Conservation (phyloP, 2,329 filamentous ascomycete genomes). For the Trichoderma koningiopsis region DNA sequence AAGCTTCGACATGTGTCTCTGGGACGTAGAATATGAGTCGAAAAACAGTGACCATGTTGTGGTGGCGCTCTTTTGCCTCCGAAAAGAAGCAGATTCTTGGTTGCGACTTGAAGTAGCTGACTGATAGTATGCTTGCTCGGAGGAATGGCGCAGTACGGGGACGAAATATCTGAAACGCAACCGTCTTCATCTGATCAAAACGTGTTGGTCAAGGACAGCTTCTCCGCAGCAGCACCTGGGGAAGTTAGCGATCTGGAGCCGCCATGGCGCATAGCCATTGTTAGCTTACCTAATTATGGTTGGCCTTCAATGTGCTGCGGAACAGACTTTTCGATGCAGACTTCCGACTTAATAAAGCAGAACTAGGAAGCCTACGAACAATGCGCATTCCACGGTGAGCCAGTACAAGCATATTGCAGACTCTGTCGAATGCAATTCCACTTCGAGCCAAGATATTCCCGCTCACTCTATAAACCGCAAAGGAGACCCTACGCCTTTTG, state of each 20-base stretch:
- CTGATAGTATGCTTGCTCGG: background rate
- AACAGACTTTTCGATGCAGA: too few relatives aligned
- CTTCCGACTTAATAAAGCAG: too few relatives aligned
- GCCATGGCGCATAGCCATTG: background rate
- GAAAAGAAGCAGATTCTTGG: background rate
- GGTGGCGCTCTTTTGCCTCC: background rate
- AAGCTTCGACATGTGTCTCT: constrained; percentile 45
- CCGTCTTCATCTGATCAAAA: background rate
- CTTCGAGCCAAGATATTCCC: too few relatives aligned
- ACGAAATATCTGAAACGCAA: background rate
- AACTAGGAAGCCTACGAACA: too few relatives aligned
- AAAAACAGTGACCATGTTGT: constrained; percentile 30
- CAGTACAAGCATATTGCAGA: too few relatives aligned
- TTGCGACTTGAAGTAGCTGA: background rate
- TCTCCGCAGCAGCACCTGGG: background rate
- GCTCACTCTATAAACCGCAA: too few relatives aligned
- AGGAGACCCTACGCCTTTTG: background rate
- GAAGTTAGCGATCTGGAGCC: background rate
- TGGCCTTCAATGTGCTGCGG: too few relatives aligned
- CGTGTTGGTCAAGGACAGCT: background rate
- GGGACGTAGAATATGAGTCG: constrained; percentile 57
- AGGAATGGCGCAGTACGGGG: background rate
- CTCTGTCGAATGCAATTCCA: too few relatives aligned
- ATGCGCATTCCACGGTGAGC: too few relatives aligned
- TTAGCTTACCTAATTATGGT: background rate